Conservation (phyloP, 2,329 filamentous ascomycete genomes). For the Colletotrichum karsti region DNA sequence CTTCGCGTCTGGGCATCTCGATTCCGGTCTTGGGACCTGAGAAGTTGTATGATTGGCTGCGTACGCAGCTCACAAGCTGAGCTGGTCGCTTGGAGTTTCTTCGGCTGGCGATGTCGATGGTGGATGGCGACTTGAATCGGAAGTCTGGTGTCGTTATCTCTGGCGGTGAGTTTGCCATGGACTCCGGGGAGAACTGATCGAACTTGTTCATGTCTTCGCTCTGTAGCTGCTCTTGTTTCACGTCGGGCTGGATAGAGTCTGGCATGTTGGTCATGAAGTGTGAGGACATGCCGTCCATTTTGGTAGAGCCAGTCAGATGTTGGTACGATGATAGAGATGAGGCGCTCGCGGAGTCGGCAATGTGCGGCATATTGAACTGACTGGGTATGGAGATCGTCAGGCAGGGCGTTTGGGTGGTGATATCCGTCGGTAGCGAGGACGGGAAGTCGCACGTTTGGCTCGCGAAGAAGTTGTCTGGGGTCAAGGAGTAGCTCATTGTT, state of each 20-base stretch:
- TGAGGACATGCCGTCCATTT: conserved; percentile 5
- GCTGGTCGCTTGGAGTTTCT: conserved; percentile 59
- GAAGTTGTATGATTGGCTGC: conserved; percentile 49
- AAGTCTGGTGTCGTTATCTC: conserved; percentile 38
- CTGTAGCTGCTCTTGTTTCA: conserved; percentile 29
- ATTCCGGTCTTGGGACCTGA: conserved; percentile 53
- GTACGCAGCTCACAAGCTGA: conserved; percentile 55
- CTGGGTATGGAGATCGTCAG: conserved; percentile 28
- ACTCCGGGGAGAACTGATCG: conserved; percentile 40
- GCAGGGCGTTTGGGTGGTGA: conserved; percentile 1
- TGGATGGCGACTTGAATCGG: conserved; percentile 57
- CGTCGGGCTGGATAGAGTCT: conserved; percentile 28
- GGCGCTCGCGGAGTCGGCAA: conserved; percentile 16
- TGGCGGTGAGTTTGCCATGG: conserved; percentile 37
- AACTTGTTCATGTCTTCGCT: conserved; percentile 25
- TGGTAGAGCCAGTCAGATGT: conserved; percentile 4
- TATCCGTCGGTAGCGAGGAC: conserved; percentile 9
- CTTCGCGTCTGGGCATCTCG: conserved; percentile 56
- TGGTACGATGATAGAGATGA: conserved; percentile 24
- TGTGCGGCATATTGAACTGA: conserved; percentile 9
- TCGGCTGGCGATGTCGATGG: conserved; percentile 62
- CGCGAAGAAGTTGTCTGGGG: conserved; percentile 18
- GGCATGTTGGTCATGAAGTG: conserved; percentile 6
- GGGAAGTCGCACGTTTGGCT: conserved; percentile 26
- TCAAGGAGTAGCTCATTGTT: conserved; percentile 11